Conservation (phyloP, 1,139 yeast genomes). For the Debaryomyces psychrophilus region DNA sequence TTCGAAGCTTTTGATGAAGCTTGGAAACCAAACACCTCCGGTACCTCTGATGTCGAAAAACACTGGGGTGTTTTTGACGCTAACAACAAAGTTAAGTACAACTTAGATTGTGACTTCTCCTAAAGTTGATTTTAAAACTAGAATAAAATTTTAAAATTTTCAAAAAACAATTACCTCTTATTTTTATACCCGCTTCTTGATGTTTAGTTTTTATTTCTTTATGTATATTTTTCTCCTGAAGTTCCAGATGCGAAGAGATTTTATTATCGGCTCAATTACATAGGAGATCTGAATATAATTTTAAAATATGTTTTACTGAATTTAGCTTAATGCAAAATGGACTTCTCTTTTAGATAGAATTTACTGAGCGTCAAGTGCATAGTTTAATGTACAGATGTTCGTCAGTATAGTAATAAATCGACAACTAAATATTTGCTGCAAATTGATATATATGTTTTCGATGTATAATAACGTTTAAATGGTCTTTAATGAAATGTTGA, state of each 20-base stretch:
- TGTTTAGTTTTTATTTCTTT: conserved; percentile 6
- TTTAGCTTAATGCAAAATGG: too few species aligned
- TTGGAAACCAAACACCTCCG: conserved; percentile 92
- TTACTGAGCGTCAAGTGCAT: too few species aligned
- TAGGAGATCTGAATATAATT: background rate
- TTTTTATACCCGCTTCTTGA: conserved; percentile 9
- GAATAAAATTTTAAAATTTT: background rate
- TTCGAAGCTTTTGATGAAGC: conserved; percentile 95
- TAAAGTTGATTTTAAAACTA: background rate
- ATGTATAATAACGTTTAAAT: too few species aligned
- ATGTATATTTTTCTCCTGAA: conserved; percentile 3
- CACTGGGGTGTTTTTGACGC: conserved; percentile 89
- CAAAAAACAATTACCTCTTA: background rate
- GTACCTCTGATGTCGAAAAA: conserved; percentile 82
- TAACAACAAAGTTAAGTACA: conserved; percentile 58
- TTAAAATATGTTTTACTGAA: background rate
- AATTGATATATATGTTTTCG: too few species aligned
- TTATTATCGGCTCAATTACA: background rate
- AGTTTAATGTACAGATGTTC: too few species aligned
- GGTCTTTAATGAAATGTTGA: too few species aligned
- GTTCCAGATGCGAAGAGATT: background rate
- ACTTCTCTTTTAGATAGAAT: too few species aligned
- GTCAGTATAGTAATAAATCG: too few species aligned
- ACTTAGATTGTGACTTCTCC: conserved; percentile 56
- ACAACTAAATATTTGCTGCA: too few species aligned